These are phyloP conservation scores for Ustilago vetiveriae DNA, from an alignment of 1,284 basidiomycete species.

Conservation along the genomic window DNA sequence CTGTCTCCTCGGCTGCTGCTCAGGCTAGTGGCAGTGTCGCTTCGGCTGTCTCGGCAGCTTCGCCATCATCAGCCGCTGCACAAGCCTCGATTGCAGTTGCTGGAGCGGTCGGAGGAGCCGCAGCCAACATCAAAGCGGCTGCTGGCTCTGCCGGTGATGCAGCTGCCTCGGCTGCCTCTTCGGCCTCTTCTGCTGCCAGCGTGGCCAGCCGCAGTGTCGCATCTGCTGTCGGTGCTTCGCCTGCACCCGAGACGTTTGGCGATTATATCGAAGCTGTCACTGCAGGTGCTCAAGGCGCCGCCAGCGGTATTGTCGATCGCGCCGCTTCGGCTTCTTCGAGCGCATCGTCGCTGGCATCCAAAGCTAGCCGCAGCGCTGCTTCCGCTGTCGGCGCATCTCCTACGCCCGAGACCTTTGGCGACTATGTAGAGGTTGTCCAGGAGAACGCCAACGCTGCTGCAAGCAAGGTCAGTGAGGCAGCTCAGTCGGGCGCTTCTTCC, in stretches of 20 bases:
- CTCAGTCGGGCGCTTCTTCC: slow-evolving; percentile 2
- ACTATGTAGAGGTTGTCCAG: slow-evolving; percentile 21
- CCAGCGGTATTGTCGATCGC: not conserved
- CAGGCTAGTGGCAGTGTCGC: slow-evolving; percentile 26
- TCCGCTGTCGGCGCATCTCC: slow-evolving; percentile 30
- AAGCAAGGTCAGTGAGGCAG: not conserved
- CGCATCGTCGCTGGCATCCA: not conserved
- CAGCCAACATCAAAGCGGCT: slow-evolving; percentile 16
- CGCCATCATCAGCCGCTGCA: slow-evolving; percentile 6
- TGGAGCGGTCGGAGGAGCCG: slow-evolving; percentile 9
- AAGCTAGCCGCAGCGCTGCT: slow-evolving; percentile 13
- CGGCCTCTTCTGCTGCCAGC: slow-evolving; percentile 20
- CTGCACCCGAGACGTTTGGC: slow-evolving; percentile 26
- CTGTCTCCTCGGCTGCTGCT: slow-evolving; percentile 16
- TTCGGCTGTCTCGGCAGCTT: slow-evolving; percentile 22
- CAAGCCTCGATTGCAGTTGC: slow-evolving; percentile 16
- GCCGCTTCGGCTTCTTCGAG: not conserved
- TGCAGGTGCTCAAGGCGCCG: slow-evolving; percentile 3
- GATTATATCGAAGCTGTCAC: slow-evolving; percentile 27
- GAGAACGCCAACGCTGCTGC: slow-evolving; percentile 5
- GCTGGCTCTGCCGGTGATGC: slow-evolving; percentile 9
- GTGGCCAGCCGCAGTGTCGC: slow-evolving; percentile 15
- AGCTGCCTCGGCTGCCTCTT: slow-evolving; percentile 16
- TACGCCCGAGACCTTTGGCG: slow-evolving; percentile 29
- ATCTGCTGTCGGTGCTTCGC: slow-evolving; percentile 31